Conservation (phyloP, 805 yeast genomes). For the Sugiyamaella americana region DNA sequence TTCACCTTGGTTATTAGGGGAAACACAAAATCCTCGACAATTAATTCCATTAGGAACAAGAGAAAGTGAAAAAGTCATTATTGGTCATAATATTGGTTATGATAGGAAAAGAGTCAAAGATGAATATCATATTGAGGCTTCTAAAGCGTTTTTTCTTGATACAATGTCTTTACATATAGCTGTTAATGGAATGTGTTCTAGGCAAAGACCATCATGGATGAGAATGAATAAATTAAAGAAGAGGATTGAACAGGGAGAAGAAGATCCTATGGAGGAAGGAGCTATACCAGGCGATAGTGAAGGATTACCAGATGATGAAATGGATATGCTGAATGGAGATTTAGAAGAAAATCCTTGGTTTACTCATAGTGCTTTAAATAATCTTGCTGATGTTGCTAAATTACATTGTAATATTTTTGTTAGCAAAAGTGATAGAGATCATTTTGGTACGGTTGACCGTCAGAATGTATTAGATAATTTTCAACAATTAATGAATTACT, state of each 20-base stretch:
- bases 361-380: conserved; percentile 65
- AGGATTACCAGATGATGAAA: conserved; percentile 7
- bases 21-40: conserved; percentile 44
- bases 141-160: conserved; percentile 78
- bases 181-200: conserved; percentile 84
- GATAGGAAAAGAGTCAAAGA: conserved; percentile 84
- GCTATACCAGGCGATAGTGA: conserved; percentile 25
- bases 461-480: conserved; percentile 51
- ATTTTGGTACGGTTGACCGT: conserved; percentile 51
- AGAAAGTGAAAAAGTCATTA: conserved; percentile 47
- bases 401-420: conserved; percentile 67
- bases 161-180: conserved; percentile 93
- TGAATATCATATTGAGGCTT: conserved; percentile 63
- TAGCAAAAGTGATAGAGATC: conserved; percentile 62
- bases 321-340: conserved; percentile 3
- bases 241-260: conserved; percentile 11
- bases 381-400: conserved; percentile 70
- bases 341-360: conserved; percentile 64
- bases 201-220: conserved; percentile 76
- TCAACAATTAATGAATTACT: conserved; percentile 61
- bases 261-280: neutral
- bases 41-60: conserved; percentile 67
- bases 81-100: conserved; percentile 88
- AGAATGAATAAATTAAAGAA: conserved; percentile 30
- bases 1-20: conserved; percentile 70